Conservation (phyloP, 192 early-diverging fungal species). For the Thoreauomyces humboldtii region DNA sequence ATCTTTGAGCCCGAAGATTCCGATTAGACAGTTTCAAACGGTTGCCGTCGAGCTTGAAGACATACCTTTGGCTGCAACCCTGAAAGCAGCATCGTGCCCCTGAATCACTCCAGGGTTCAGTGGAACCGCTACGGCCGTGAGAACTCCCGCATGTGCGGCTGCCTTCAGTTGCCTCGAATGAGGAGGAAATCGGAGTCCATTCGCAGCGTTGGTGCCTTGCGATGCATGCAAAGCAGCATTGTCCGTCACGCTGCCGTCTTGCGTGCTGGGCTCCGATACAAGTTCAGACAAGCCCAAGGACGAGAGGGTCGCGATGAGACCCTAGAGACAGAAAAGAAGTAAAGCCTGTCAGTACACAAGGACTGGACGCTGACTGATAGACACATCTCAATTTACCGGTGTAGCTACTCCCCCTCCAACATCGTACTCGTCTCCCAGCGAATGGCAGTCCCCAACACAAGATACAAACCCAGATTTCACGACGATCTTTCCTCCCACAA, state of each 20-base stretch:
- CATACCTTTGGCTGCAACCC: conserved; percentile 53
- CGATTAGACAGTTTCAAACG: too few species aligned
- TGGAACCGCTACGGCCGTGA: conserved; percentile 59
- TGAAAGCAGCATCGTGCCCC: conserved; percentile 67
- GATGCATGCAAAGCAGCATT: background rate
- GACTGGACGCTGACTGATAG: conserved; percentile 2
- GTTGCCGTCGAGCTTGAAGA: conserved; percentile 50
- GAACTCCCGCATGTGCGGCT: conserved; percentile 35
- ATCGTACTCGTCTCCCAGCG: conserved; percentile 42
- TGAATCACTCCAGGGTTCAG: conserved; percentile 47
- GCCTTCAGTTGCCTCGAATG: conserved; percentile 14
- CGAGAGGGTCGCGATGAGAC: background rate
- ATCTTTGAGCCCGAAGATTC: too few species aligned
- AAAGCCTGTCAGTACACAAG: background rate
- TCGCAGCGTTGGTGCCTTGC: background rate
- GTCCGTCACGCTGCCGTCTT: background rate
- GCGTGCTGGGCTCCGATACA: background rate
- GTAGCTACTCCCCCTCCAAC: conserved; percentile 55
- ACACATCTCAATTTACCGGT: conserved; percentile 2
- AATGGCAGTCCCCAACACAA: conserved; percentile 42
- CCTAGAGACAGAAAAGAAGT: background rate
- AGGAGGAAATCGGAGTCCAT: background rate
- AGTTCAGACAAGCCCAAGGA: background rate
- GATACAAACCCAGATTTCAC: conserved; percentile 56
- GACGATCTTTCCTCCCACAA: conserved; percentile 43